These are phyloP conservation scores for Shiraia bambusicola DNA, from an alignment of 2,329 filamentous ascomycete genomes.

Conservation along the genomic window DNA sequence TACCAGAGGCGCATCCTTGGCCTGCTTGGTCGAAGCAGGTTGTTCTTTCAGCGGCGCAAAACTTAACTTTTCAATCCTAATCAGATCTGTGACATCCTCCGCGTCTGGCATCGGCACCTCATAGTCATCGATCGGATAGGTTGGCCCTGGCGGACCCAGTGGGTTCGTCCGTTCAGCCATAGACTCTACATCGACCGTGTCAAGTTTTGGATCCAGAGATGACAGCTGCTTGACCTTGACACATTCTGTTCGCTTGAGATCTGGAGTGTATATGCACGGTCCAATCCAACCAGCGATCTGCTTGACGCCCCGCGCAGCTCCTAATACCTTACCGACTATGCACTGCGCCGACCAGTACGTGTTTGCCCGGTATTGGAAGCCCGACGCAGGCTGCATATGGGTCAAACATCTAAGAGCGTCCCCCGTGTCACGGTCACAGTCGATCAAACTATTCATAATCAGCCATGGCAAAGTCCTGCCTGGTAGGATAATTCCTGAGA, in stretches of 20 bases:
- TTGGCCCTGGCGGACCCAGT: constrained; percentile 62
- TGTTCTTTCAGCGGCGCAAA: constrained; percentile 54
- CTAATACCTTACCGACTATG: constrained; percentile 73
- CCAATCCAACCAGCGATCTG: constrained; percentile 74
- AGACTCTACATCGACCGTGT: constrained; percentile 60
- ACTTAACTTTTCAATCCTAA: constrained; percentile 68
- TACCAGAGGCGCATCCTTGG: constrained; percentile 35
- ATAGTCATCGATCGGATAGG: constrained; percentile 69
- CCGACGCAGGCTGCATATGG: constrained; percentile 67
- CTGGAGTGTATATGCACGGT: constrained; percentile 66
- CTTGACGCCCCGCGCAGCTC: constrained; percentile 66
- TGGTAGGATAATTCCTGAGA: constrained; percentile 71
- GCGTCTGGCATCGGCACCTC: constrained; percentile 59
- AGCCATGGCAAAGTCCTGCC: constrained; percentile 71
- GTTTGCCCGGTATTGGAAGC: constrained; percentile 75
- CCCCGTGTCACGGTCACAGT: constrained; percentile 69
- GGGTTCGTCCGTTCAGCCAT: constrained; percentile 70
- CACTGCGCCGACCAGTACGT: constrained; percentile 75
- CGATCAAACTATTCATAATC: constrained; percentile 76
- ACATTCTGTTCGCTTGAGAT: constrained; percentile 69
- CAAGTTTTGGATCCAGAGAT: constrained; percentile 57
- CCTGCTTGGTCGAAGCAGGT: constrained; percentile 24
- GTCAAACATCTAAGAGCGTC: constrained; percentile 67
- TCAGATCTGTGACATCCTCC: constrained; percentile 63
- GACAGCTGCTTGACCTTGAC: constrained; percentile 65